Evolutionary conservation across 2,329 filamentous ascomycete species (phyloP), one percentile per base, ranked within the genome.

Genomic region (Neophaeococcomyces aloes): DNA sequence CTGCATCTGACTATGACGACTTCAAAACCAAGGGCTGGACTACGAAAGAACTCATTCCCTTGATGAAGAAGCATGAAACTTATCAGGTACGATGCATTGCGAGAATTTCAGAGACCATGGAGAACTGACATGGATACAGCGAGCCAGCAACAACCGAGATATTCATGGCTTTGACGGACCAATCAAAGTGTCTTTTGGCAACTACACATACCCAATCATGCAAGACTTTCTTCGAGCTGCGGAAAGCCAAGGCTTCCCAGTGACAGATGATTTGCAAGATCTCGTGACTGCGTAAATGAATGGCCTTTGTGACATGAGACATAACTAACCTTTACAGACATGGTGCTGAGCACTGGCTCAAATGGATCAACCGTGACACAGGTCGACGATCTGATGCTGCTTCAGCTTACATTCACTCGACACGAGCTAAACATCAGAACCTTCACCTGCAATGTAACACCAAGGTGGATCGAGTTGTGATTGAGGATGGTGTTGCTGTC

Each of bases 61-160:
- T 86, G 15, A 86, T 86, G 82, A 81, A 68, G 66, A 87, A 87
- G 67, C 79, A 86, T 48, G 83, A 87, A 65, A 86, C 82, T 0
- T 87, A 86, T 55, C 83, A 87, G 23, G 23, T 27, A 10, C 5
- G 23, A 27, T 10, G 10, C 10, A 5, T 10, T 27, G 23, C 23
- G 10, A 27, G 10, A 5, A 55, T 27, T 27, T 10, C 23, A 27
- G 10, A 10, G 23, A 27, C 10, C 10, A 10, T 27, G 5, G 23
- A n/a, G n/a, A n/a, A 10, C 23, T 27, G 23, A 27, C 10, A 27
- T 27, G 5, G 5, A 10, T 10, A 6, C 10, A 27, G 27, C 65
- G 76, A 29, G 66, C 78, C 5, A 75, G 68, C 38, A 76, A 76
- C 53, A 81, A 81, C 59, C 68, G 65, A 57, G 74, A 63, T 45